Evolutionary conservation across 352 stramenopile genomes (phyloP).

Genomic region (Pythium rishiriense): DNA sequence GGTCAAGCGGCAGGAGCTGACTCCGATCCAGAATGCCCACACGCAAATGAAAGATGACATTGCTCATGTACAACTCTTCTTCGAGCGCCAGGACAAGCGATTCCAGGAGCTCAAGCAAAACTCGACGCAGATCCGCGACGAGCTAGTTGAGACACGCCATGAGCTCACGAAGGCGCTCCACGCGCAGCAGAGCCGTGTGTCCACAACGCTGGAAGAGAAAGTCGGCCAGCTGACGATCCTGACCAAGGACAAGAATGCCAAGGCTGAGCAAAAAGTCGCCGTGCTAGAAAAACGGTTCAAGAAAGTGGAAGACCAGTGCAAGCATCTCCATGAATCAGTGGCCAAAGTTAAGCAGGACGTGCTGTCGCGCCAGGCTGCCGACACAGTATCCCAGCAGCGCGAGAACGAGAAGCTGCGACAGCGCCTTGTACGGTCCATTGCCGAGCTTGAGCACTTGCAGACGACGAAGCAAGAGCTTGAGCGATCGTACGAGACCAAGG

Average conservation of each 20-base stretch:
- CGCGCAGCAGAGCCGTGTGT: constrained; percentile 45
- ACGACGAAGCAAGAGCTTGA: constrained; percentile 18
- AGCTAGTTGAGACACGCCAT: constrained; percentile 50
- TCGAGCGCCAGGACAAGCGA: constrained; percentile 71
- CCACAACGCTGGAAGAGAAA: constrained; percentile 53
- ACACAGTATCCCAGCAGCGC: constrained; percentile 24
- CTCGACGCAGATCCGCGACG: constrained; percentile 45
- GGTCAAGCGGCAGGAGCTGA: constrained; percentile 52
- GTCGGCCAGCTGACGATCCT: constrained; percentile 41
- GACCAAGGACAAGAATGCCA: constrained; percentile 48
- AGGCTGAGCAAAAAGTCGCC: constrained; percentile 54
- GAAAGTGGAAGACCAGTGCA: constrained; percentile 51
- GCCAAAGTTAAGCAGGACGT: constrained; percentile 43
- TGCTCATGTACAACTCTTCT: constrained; percentile 44
- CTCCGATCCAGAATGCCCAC: constrained; percentile 56
- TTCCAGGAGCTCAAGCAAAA: constrained; percentile 55
- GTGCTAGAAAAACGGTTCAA: constrained; percentile 58
- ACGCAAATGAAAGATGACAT: constrained; percentile 66
- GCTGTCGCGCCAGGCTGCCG: constrained; percentile 28
- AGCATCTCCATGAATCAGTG: constrained; percentile 45
- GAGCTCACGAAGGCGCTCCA: constrained; percentile 61
- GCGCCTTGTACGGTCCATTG: constrained; percentile 45
- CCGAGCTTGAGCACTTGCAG: constrained; percentile 38
- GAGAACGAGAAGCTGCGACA: constrained; percentile 51
- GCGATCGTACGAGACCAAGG: constrained; percentile 42